Percentiles rank a stretch among this genome's conserved stretches.
Evolutionary conservation across 192 early-diverging fungal genomes (phyloP).

Genomic region (Diversispora epigaea): DNA sequence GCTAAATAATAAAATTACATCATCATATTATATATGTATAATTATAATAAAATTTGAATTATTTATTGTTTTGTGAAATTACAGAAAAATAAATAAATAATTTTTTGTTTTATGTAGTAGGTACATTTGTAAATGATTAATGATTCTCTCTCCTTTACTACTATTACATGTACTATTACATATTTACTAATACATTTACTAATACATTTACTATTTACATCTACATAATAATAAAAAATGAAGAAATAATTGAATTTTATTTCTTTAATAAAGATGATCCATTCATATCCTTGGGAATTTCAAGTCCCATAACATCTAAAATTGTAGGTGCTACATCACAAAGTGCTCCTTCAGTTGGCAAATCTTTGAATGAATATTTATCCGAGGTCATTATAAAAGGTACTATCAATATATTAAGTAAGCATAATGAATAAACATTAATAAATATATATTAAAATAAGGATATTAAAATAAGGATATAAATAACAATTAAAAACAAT

Average conservation of each 20-base stretch:
- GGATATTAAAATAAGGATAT: background rate
- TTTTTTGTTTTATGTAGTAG: too few relatives aligned
- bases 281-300: constrained; percentile 94
- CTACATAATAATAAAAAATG: too few relatives aligned
- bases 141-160: too few relatives aligned
- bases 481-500: background rate
- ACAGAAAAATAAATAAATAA: too few relatives aligned
- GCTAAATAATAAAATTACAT: too few relatives aligned
- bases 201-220: too few relatives aligned
- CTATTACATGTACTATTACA: too few relatives aligned
- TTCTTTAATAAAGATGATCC: constrained; percentile 67
- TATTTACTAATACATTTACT: too few relatives aligned
- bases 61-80: too few relatives aligned
- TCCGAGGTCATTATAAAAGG: constrained; percentile 87
- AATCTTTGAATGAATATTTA: constrained; percentile 52
- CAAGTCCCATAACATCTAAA: constrained; percentile 86
- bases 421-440: background rate
- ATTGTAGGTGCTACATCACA: constrained; percentile 98
- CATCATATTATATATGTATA: too few relatives aligned
- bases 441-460: background rate
- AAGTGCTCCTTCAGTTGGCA: constrained; percentile 65
- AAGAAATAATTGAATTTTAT: background rate
- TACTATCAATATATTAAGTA: constrained; percentile 53
- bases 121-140: too few relatives aligned
- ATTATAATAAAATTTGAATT: too few relatives aligned